Conservation (phyloP, 352 stramenopile species). For the Phytophthora foliorum region DNA sequence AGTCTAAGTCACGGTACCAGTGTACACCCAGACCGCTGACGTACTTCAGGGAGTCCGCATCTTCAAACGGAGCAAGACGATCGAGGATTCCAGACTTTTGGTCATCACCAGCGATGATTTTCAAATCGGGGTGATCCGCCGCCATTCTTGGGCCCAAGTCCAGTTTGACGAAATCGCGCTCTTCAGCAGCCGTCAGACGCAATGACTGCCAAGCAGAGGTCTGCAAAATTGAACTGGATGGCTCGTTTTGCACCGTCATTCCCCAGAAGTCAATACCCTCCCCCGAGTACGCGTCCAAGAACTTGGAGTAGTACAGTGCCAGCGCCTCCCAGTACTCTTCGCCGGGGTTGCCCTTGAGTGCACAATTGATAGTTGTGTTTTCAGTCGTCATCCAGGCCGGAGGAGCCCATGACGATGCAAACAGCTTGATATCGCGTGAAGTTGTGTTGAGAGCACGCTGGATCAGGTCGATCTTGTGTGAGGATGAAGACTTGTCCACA, state of each 20-base stretch:
- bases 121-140: constrained; percentile 73
- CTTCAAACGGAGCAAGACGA: constrained; percentile 52
- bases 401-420: constrained; percentile 69
- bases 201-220: too few relatives aligned
- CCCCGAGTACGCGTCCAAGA: constrained; percentile 68
- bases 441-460: constrained; percentile 43
- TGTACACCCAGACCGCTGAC: too few relatives aligned
- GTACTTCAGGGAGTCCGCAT: constrained; percentile 51
- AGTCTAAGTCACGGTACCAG: constrained; percentile 76
- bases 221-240: constrained; percentile 34
- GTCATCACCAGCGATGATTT: constrained; percentile 89
- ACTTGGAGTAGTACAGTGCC: constrained; percentile 81
- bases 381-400: constrained; percentile 79
- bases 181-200: constrained; percentile 16
- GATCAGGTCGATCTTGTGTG: constrained; percentile 51
- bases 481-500: constrained; percentile 56
- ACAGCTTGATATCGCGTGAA: constrained; percentile 38
- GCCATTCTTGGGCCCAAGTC: constrained; percentile 48
- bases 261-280: constrained; percentile 64
- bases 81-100: constrained; percentile 75
- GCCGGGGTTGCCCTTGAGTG: constrained; percentile 50
- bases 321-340: constrained; percentile 56
- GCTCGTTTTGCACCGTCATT: constrained; percentile 82
- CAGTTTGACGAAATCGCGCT: constrained; percentile 78
- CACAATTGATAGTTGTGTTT: constrained; percentile 50